Percentiles rank a stretch among this genome's conserved stretches.
These are phyloP conservation scores for Vaccinium vitisidaea DNA, from an alignment of 148 eudicot species.

Conservation along the genomic window DNA sequence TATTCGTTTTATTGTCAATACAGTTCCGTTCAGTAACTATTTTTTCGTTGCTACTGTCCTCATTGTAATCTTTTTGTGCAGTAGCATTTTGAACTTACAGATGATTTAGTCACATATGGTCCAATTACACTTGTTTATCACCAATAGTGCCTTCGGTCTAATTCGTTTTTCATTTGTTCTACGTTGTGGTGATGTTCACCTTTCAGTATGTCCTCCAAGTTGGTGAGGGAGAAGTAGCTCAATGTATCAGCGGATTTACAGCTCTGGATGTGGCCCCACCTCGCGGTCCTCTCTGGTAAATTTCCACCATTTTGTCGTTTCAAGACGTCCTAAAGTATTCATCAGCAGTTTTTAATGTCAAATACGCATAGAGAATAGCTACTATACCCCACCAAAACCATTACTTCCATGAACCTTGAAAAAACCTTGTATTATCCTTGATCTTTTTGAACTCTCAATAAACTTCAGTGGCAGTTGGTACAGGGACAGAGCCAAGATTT, in stretches of 20 bases:
- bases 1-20: not conserved
- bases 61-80: not conserved
- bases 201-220: conserved; percentile 79
- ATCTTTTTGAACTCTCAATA: not conserved
- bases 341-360: not conserved
- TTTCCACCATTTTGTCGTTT: not conserved
- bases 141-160: not conserved
- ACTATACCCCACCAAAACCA: too few species aligned
- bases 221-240: conserved; percentile 69
- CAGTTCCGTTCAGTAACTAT: not conserved
- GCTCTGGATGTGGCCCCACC: conserved; percentile 85
- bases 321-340: not conserved
- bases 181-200: conserved; percentile 7
- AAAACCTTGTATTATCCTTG: not conserved
- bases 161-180: conserved; percentile 4
- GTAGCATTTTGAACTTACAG: not conserved
- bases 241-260: conserved; percentile 87
- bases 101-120: not conserved
- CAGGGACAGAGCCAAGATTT: too few species aligned
- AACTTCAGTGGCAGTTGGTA: not conserved
- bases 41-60: not conserved
- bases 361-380: not conserved
- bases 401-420: not conserved
- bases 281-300: conserved; percentile 94
- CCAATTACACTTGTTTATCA: not conserved